These are phyloP conservation scores for Aspergillus ibericus DNA, from an alignment of 2,329 filamentous ascomycete genomes.

Conservation along the genomic window DNA sequence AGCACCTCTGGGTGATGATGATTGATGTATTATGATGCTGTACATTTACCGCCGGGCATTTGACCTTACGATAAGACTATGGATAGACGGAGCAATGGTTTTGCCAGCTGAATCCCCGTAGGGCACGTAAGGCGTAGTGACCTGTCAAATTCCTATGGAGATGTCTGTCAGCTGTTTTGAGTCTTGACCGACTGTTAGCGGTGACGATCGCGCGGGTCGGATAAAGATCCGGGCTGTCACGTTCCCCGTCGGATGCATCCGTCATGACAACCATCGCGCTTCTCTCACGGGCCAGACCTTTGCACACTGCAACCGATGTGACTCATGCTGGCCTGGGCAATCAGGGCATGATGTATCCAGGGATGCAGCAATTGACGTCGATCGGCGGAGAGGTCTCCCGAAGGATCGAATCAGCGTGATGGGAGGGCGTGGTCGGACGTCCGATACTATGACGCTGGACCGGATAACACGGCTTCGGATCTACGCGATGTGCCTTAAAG, in stretches of 20 bases:
- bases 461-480: constrained; percentile 33
- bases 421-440: constrained; percentile 10
- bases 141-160: no score
- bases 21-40: constrained; percentile 12
- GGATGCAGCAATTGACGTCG: neutral
- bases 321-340: neutral
- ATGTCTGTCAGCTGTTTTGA: neutral
- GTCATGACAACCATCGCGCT: neutral
- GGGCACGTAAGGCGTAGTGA: neutral
- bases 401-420: neutral
- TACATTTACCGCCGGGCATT: constrained; percentile 6
- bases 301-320: neutral
- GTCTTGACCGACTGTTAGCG: neutral
- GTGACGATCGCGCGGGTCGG: neutral
- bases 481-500: constrained; percentile 7
- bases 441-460: neutral
- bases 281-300: constrained; percentile 1
- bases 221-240: neutral
- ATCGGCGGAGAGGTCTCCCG: neutral
- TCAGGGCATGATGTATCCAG: neutral
- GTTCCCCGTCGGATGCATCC: neutral
- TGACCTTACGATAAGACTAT: neutral
- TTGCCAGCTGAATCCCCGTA: neutral
- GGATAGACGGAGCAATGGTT: constrained; percentile 1
- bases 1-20: constrained; percentile 11